Base-by-base conservation (phyloP, 768 basidiomycete species). In the Tylopilus felleus region DNA sequence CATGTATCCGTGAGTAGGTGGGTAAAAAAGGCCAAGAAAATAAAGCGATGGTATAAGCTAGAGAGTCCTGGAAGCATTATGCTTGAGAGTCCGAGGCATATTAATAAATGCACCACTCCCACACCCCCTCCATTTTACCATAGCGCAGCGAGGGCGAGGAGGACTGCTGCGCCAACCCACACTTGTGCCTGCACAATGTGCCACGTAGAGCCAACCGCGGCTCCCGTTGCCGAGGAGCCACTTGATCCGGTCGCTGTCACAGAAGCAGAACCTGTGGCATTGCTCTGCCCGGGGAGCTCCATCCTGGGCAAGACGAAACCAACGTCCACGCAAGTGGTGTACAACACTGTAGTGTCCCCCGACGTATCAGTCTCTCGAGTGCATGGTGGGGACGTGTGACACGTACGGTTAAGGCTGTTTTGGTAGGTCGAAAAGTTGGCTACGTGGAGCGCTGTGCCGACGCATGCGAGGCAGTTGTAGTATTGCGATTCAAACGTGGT, bases 381-480 rank as follows among this genome's bases (percentile, higher is more conserved):
- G n/a, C n/a, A n/a, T n/a, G n/a, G n/a, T n/a, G n/a, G n/a, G n/a
- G n/a, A n/a, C 5, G 38, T 22, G 36, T 4, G 12, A 6, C 25
- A 58, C 73, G 56, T 53, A 77, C 77, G 46, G 53, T 78, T 72
- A 27, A 79, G 56, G 27, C 61, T 48, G 1, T 23, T 38, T 46
- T 77, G 75, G 0, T 65, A 60, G 1, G 49, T 12, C 7, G 67
- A 50, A 45, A 58, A 78, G 52, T 73, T 68, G 19, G 41, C 51
- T 5, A 59, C 48, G 41, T 70, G 52, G 31, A 63, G 22, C 2
- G 68, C 64, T 2, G 50, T 25, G 12, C 69, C 75, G 23, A 74
- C 62, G 52, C 80, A 81, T 4, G 62, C 33, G 56, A 78, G 63
- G 55, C 80, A 81, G 43, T 72, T 63, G 64, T 70, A 78, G 59